phyloP scores from a whole-genome alignment of 2,329 filamentous ascomycete genomes.

The Teratosphaeria viscida region DNA sequence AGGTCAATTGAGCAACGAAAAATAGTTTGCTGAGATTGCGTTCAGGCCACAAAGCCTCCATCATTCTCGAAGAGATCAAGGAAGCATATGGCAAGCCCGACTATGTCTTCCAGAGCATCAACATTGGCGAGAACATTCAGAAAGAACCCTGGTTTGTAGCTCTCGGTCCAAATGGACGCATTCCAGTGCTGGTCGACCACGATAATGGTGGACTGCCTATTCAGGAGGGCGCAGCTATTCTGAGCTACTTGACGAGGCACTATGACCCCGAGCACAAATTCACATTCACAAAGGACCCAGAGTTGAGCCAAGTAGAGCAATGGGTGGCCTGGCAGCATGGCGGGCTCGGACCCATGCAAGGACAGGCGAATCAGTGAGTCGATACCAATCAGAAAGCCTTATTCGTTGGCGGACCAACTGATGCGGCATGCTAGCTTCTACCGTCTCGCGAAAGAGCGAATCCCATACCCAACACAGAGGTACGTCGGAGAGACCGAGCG shows the following conservation, averaged over 20 bases:
- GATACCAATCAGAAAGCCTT: not conserved
- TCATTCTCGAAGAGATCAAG: conserved; percentile 56
- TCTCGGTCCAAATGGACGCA: conserved; percentile 54
- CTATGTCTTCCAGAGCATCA: conserved; percentile 49
- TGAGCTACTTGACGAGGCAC: conserved; percentile 34
- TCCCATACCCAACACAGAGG: conserved; percentile 35
- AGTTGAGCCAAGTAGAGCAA: conserved; percentile 41
- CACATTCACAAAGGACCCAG: conserved; percentile 37
- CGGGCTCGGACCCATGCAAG: conserved; percentile 33
- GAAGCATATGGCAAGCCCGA: conserved; percentile 49
- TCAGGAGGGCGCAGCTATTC: conserved; percentile 35
- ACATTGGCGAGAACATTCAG: conserved; percentile 53
- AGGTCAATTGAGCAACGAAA: not conserved
- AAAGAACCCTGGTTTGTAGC: conserved; percentile 58
- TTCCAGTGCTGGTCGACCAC: conserved; percentile 57
- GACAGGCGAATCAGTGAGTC: conserved; percentile 22
- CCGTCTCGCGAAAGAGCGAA: conserved; percentile 33
- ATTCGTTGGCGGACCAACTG: not conserved
- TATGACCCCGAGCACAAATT: conserved; percentile 39
- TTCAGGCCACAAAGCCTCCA: conserved; percentile 42
- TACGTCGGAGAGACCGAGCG: conserved; percentile 40
- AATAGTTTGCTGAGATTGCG: not conserved
- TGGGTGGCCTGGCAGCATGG: conserved; percentile 50
- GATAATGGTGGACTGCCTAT: conserved; percentile 49
- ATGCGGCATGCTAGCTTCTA: conserved; percentile 16